phyloP scores from a whole-genome alignment of 2,329 filamentous ascomycete species.

The Fusarium mangiferae region DNA sequence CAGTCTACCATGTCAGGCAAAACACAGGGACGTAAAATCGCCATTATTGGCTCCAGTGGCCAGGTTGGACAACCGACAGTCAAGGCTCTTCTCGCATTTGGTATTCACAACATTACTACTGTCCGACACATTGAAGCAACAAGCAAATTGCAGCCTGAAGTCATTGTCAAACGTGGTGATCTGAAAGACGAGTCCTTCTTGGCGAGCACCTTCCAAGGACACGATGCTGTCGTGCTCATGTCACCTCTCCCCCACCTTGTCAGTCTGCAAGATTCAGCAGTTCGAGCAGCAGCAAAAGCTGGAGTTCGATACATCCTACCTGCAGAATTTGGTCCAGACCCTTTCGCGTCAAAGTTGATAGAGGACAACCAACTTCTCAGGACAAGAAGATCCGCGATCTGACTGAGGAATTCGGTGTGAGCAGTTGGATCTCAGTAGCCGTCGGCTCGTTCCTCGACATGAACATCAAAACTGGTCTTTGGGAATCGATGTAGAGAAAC shows the following conservation, averaged over 20 bases:
- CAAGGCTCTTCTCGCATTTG: background rate
- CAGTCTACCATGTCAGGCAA: background rate
- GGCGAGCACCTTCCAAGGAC: background rate
- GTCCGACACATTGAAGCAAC: slow-evolving; percentile 10
- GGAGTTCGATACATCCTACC: slow-evolving; percentile 3
- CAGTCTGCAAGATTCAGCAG: slow-evolving; percentile 17
- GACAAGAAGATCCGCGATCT: slow-evolving; percentile 15
- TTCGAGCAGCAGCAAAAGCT: slow-evolving; percentile 11
- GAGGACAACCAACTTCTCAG: slow-evolving; percentile 18
- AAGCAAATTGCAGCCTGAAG: background rate
- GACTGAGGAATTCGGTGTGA: slow-evolving; percentile 17
- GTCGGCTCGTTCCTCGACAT: slow-evolving; percentile 17
- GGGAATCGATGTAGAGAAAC: slow-evolving; percentile 1
- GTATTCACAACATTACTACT: slow-evolving; percentile 15
- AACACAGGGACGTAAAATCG: slow-evolving; percentile 7
- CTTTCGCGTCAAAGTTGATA: slow-evolving; percentile 1
- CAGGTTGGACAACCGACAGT: slow-evolving; percentile 2
- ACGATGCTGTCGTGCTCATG: slow-evolving; percentile 19
- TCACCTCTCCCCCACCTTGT: slow-evolving; percentile 17
- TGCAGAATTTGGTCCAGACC: slow-evolving; percentile 24
- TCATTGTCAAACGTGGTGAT: slow-evolving; percentile 6
- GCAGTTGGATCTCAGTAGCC: slow-evolving; percentile 22
- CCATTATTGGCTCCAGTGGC: slow-evolving; percentile 15
- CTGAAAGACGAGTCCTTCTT: slow-evolving; percentile 16
- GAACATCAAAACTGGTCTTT: slow-evolving; percentile 11